phyloP scores from a whole-genome alignment of 2,329 filamentous ascomycete genomes.

The Xylaria multiplex region DNA sequence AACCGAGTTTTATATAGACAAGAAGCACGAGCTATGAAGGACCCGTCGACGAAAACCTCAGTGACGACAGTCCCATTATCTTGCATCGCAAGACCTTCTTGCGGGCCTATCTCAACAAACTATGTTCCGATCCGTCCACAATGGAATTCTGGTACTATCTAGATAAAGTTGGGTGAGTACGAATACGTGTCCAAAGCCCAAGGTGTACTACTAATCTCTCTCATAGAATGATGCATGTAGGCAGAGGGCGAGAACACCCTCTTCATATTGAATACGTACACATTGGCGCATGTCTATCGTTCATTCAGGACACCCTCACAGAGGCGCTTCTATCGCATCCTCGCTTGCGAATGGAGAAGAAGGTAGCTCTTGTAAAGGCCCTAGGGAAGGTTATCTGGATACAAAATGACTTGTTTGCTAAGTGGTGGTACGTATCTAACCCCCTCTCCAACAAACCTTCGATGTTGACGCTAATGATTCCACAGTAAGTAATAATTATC shows the following conservation, averaged over 20 bases:
- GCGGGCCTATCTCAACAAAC: slow-evolving; percentile 77
- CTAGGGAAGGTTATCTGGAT: slow-evolving; percentile 87
- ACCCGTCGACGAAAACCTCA: slow-evolving; percentile 69
- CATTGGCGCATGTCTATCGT: slow-evolving; percentile 75
- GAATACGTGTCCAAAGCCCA: not conserved
- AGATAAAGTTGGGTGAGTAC: slow-evolving; percentile 78
- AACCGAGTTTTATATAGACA: slow-evolving; percentile 52
- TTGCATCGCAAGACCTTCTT: slow-evolving; percentile 80
- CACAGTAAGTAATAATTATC: slow-evolving; percentile 27
- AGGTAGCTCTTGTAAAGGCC: slow-evolving; percentile 78
- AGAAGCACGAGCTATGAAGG: slow-evolving; percentile 72
- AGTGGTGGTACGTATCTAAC: slow-evolving; percentile 64
- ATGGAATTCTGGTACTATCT: slow-evolving; percentile 87
- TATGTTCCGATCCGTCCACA: slow-evolving; percentile 78
- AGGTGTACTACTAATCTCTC: not conserved
- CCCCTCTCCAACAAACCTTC: slow-evolving; percentile 49
- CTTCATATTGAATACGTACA: slow-evolving; percentile 85
- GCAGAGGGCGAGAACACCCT: slow-evolving; percentile 74
- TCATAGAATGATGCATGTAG: slow-evolving; percentile 79
- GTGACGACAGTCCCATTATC: slow-evolving; percentile 78
- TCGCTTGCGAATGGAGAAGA: slow-evolving; percentile 71
- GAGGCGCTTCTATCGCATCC: slow-evolving; percentile 80
- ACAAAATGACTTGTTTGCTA: slow-evolving; percentile 87
- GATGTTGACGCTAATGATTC: slow-evolving; percentile 17
- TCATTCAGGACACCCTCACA: slow-evolving; percentile 80